Percentiles rank a stretch among this genome's conserved stretches.
These are phyloP conservation scores for Larix kaempferi DNA, from an alignment of 75 land plant species.

Conservation along the genomic window DNA sequence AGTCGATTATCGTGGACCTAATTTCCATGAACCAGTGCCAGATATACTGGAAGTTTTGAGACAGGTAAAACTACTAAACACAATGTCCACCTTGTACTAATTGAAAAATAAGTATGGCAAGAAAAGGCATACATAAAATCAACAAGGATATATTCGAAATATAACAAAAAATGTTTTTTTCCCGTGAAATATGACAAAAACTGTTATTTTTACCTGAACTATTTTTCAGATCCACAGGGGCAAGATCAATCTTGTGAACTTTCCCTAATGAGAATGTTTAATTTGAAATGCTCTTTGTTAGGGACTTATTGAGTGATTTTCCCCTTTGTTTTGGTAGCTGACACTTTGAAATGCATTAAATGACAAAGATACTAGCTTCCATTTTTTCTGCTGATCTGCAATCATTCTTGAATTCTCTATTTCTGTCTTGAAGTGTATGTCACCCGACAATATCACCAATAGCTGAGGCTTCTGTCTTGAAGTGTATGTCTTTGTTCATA, in stretches of 20 bases:
- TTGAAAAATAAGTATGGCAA: neutral
- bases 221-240: neutral
- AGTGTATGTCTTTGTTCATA: too few species aligned
- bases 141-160: neutral
- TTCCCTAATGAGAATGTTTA: neutral
- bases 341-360: too few species aligned
- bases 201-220: neutral
- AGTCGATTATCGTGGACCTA: conserved; percentile 83
- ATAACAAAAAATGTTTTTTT: too few species aligned
- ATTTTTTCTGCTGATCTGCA: too few species aligned
- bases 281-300: too few species aligned
- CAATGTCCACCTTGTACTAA: neutral
- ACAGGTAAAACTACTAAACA: conserved; percentile 42
- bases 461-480: too few species aligned
- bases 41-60: conserved; percentile 55
- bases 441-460: too few species aligned
- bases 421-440: too few species aligned
- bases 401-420: too few species aligned
- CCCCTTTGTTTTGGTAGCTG: too few species aligned
- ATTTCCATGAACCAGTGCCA: conserved; percentile 90
- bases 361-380: too few species aligned
- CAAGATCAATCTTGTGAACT: neutral
- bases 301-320: too few species aligned
- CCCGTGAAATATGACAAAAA: neutral
- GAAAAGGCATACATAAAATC: neutral